phyloP scores from a whole-genome alignment of 2,329 filamentous ascomycete species.

The Furcasterigmium furcatum region DNA sequence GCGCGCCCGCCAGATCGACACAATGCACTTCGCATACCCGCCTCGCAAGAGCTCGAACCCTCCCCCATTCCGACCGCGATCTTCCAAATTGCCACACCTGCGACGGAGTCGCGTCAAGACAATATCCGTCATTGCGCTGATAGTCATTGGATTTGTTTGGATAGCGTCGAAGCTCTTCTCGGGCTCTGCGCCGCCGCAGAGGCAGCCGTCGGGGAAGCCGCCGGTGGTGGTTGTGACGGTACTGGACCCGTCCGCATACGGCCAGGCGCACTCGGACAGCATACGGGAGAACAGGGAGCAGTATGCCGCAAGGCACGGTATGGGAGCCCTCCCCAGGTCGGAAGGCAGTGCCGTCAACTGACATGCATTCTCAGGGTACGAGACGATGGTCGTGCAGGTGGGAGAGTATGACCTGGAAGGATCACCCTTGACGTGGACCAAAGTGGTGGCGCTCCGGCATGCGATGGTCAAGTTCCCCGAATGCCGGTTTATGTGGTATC shows the following conservation, averaged over 20 bases:
- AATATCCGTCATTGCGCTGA: slow-evolving; percentile 50
- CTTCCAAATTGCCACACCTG: slow-evolving; percentile 50
- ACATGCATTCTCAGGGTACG: slow-evolving; percentile 62
- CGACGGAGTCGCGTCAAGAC: slow-evolving; percentile 63
- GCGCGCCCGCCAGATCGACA: slow-evolving; percentile 13
- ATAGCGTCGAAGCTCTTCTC: slow-evolving; percentile 40
- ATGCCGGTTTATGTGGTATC: slow-evolving; percentile 79
- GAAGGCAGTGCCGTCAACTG: slow-evolving; percentile 3
- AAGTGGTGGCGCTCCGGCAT: slow-evolving; percentile 83
- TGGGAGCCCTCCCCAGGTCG: slow-evolving; percentile 18
- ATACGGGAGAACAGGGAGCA: slow-evolving; percentile 79
- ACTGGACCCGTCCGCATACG: slow-evolving; percentile 65
- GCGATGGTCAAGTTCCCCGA: slow-evolving; percentile 79
- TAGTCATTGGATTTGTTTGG: slow-evolving; percentile 57
- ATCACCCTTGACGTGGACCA: slow-evolving; percentile 64
- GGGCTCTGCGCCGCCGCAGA: slow-evolving; percentile 4
- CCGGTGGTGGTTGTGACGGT: slow-evolving; percentile 81
- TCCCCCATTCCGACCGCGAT: slow-evolving; percentile 64
- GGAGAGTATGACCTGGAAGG: slow-evolving; percentile 70
- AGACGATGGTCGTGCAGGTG: slow-evolving; percentile 76
- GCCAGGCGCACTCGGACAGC: slow-evolving; percentile 64
- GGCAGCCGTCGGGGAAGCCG: slow-evolving; percentile 50
- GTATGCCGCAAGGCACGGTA: slow-evolving; percentile 87
- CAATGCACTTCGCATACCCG: slow-evolving; percentile 88
- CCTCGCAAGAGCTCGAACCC: slow-evolving; percentile 79